These are phyloP conservation scores for Suillus hirtellus DNA, from an alignment of 768 basidiomycete genomes.

Conservation along the genomic window DNA sequence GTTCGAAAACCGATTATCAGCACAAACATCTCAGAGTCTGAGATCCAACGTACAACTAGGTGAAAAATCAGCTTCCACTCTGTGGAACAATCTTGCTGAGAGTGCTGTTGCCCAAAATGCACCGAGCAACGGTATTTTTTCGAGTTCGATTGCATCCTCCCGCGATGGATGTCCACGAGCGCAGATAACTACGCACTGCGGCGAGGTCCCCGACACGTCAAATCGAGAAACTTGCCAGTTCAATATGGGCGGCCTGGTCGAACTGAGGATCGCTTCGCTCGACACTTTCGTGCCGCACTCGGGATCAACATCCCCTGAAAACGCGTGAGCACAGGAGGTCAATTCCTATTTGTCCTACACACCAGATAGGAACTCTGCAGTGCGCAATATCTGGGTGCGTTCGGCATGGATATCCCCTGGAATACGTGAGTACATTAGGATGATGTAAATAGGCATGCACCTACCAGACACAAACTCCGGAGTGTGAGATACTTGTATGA, in stretches of 20 bases:
- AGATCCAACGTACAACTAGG: neutral
- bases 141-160: neutral
- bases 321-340: neutral
- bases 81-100: slow-evolving; percentile 4
- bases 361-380: slow-evolving; percentile 47
- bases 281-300: neutral
- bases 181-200: slow-evolving; percentile 44
- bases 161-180: slow-evolving; percentile 30
- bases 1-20: neutral
- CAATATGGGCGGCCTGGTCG: slow-evolving; percentile 23
- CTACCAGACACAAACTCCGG: slow-evolving; percentile 47
- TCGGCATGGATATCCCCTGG: neutral
- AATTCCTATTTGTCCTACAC: neutral
- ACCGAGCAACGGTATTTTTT: neutral
- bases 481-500: slow-evolving; percentile 29
- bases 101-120: slow-evolving; percentile 1
- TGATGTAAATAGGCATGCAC: neutral
- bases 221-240: slow-evolving; percentile 53
- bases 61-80: neutral
- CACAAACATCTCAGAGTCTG: neutral
- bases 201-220: slow-evolving; percentile 35
- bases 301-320: neutral
- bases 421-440: neutral
- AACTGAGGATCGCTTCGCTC: slow-evolving; percentile 9
- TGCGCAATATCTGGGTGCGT: slow-evolving; percentile 27